These are phyloP conservation scores for Trichoderma arundinaceum DNA, from an alignment of 2,329 filamentous ascomycete species.

Conservation along the genomic window DNA sequence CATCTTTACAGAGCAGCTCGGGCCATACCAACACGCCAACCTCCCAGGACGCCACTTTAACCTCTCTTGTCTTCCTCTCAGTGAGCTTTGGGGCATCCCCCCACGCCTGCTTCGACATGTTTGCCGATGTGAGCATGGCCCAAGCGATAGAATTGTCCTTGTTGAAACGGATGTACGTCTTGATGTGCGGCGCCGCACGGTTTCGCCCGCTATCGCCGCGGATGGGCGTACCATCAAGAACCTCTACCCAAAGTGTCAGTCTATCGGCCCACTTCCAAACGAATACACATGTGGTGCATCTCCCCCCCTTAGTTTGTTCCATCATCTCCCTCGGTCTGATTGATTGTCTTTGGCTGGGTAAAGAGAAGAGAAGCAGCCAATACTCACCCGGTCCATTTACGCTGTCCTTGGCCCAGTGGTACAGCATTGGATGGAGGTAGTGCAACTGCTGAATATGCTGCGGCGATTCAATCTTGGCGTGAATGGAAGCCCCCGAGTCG, in stretches of 20 bases:
- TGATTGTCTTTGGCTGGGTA: too few species aligned
- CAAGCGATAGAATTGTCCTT: conserved; percentile 69
- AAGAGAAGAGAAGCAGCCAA: background rate
- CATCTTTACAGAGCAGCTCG: conserved; percentile 55
- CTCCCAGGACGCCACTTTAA: conserved; percentile 81
- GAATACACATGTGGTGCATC: too few species aligned
- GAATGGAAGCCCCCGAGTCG: conserved; percentile 76
- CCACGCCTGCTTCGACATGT: conserved; percentile 89
- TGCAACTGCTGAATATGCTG: conserved; percentile 75
- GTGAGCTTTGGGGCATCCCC: conserved; percentile 65
- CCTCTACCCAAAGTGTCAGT: conserved; percentile 36
- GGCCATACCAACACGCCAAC: conserved; percentile 86
- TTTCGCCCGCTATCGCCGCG: conserved; percentile 62
- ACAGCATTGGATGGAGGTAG: conserved; percentile 72
- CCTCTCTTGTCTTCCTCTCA: conserved; percentile 63
- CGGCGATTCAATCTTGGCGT: conserved; percentile 74
- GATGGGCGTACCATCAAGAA: conserved; percentile 36
- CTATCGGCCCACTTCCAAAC: background rate
- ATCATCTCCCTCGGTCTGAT: background rate
- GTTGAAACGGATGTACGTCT: conserved; percentile 78
- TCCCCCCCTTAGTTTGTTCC: background rate
- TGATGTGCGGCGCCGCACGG: conserved; percentile 83
- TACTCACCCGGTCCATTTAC: conserved; percentile 43
- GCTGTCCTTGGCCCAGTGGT: conserved; percentile 75
- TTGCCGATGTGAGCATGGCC: conserved; percentile 90